Percentiles rank a stretch among this genome's conserved stretches.
Evolutionary conservation across 805 yeast genomes (phyloP).

Genomic region (Spencermartinsiella europaea): DNA sequence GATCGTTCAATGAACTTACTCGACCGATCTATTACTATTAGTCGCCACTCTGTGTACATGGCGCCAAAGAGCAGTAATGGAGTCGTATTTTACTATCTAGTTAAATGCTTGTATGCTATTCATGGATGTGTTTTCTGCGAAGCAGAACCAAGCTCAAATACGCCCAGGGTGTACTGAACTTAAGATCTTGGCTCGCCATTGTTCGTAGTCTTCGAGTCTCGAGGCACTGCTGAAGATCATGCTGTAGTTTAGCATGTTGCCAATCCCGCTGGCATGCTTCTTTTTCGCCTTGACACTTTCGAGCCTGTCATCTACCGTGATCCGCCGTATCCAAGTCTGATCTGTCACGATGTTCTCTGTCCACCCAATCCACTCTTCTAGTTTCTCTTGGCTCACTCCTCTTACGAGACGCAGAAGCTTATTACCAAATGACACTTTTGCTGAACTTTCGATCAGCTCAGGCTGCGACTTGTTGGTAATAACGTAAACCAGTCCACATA

Average conservation of each 20-base stretch:
- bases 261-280: conserved; percentile 21
- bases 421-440: conserved; percentile 10
- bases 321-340: conserved; percentile 29
- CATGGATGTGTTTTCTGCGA: too few species aligned
- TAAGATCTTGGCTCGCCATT: conserved; percentile 12
- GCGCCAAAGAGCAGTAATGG: too few species aligned
- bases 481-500: conserved; percentile 30
- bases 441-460: conserved; percentile 10
- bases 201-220: conserved; percentile 14
- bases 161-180: not conserved
- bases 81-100: too few species aligned
- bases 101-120: too few species aligned
- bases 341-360: conserved; percentile 30
- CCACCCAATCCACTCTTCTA: conserved; percentile 33
- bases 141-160: too few species aligned
- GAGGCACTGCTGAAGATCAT: conserved; percentile 16
- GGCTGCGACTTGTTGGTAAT: conserved; percentile 29
- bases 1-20: too few species aligned
- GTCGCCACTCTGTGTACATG: too few species aligned
- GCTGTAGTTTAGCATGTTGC: conserved; percentile 22
- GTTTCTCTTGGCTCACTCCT: conserved; percentile 4
- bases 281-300: conserved; percentile 11
- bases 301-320: conserved; percentile 21
- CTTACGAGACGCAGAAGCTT: conserved; percentile 2
- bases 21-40: too few species aligned